Evolutionary conservation across 345 rosid species (phyloP).

Genomic region (Kandelia obovata): DNA sequence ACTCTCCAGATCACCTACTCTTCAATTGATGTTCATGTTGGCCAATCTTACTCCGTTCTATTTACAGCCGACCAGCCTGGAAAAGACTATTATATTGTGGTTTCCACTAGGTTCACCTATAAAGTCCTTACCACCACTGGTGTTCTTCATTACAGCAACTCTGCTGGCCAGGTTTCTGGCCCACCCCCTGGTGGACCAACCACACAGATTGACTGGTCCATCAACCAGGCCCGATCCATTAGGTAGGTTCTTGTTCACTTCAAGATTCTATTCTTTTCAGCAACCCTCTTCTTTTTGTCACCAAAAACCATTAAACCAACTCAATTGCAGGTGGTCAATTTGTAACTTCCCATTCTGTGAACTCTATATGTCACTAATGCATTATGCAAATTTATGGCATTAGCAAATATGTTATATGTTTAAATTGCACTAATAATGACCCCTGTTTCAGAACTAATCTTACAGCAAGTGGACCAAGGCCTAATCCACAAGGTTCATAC

Average conservation of each 20-base stretch:
- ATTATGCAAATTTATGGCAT: no score
- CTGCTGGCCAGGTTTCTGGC: constrained; percentile 62
- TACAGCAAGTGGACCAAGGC: constrained; percentile 93
- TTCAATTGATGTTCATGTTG: constrained; percentile 78
- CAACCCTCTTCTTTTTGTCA: no score
- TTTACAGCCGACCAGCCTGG: constrained; percentile 77
- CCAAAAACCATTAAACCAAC: no score
- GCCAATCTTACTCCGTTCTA: constrained; percentile 85
- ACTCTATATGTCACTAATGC: no score
- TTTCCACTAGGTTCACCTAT: constrained; percentile 68
- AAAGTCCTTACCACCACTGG: constrained; percentile 71
- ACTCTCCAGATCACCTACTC: constrained; percentile 64
- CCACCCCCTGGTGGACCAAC: constrained; percentile 80
- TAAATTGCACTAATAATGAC: not conserved
- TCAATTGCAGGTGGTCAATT: no score
- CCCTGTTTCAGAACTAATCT: constrained; percentile 67
- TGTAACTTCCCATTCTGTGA: no score
- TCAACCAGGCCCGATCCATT: constrained; percentile 83
- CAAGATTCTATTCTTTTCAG: not conserved
- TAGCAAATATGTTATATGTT: no score
- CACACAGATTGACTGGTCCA: constrained; percentile 48
- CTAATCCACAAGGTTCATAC: constrained; percentile 98
- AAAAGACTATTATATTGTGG: constrained; percentile 71
- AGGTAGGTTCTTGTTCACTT: constrained; percentile 33
- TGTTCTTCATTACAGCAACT: constrained; percentile 82